phyloP scores from a whole-genome alignment of 768 basidiomycete species.

The Amanita pseudoporphyria region DNA sequence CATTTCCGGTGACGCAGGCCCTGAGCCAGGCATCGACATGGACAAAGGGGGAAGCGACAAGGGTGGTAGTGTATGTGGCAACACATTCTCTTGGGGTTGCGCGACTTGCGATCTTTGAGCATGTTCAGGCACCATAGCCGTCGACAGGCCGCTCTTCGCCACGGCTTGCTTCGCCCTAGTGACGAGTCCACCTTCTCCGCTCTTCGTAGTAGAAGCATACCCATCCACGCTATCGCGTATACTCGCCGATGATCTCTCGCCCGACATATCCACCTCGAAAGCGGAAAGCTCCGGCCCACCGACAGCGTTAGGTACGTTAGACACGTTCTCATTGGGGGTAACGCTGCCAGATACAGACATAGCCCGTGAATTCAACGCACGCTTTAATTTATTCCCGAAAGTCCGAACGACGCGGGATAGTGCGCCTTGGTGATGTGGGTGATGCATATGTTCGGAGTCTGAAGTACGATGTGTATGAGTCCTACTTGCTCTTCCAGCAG shows the following conservation, averaged over 20 bases:
- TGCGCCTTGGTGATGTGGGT: background rate
- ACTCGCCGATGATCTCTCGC: slow-evolving; percentile 50
- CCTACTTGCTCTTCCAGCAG: slow-evolving; percentile 49
- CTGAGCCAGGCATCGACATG: background rate
- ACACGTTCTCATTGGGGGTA: slow-evolving; percentile 5
- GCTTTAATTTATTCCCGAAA: slow-evolving; percentile 65
- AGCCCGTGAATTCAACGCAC: slow-evolving; percentile 51
- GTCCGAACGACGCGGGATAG: slow-evolving; percentile 76
- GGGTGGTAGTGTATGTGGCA: slow-evolving; percentile 1
- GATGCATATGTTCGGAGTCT: slow-evolving; percentile 30
- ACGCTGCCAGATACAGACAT: background rate
- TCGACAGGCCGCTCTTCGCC: no score
- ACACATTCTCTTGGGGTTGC: no score
- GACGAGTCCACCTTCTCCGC: background rate
- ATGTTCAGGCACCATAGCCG: no score
- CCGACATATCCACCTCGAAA: slow-evolving; percentile 59
- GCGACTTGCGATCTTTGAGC: no score
- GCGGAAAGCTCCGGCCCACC: slow-evolving; percentile 46
- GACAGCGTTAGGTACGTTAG: slow-evolving; percentile 20
- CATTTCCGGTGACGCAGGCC: no score
- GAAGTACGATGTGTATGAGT: slow-evolving; percentile 1
- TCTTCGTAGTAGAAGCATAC: slow-evolving; percentile 32
- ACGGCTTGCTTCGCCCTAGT: background rate
- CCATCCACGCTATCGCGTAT: slow-evolving; percentile 57
- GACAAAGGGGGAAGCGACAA: background rate